Percentiles rank a stretch among this genome's conserved stretches.
These are phyloP conservation scores for Dipteronia sinensis DNA, from an alignment of 345 rosid genomes.

Conservation along the genomic window DNA sequence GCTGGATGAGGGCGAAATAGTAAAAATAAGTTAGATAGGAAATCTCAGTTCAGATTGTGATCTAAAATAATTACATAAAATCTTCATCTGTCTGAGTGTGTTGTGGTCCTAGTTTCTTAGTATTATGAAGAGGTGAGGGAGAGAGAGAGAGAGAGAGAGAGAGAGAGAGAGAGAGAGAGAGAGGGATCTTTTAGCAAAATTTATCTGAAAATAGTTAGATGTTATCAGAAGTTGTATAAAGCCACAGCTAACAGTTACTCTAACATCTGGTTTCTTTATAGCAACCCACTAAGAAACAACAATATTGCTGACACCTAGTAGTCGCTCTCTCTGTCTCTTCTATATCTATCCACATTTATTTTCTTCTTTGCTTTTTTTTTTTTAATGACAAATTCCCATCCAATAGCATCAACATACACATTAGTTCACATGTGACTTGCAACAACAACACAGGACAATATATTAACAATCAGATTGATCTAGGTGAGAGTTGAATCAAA, in stretches of 20 bases:
- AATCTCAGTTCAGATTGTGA: constrained; percentile 78
- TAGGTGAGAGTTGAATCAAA: too few species aligned
- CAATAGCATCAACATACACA: too few species aligned
- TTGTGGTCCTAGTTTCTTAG: constrained; percentile 41
- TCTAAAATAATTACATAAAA: constrained; percentile 42
- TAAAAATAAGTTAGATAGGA: constrained; percentile 15
- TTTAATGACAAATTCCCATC: too few species aligned
- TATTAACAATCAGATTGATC: too few species aligned
- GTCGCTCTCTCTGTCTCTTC: neutral
- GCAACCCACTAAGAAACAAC: constrained; percentile 32
- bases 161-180: constrained; percentile 7
- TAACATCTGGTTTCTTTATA: constrained; percentile 35
- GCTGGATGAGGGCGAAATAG: constrained; percentile 36
- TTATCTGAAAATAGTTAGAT: constrained; percentile 43
- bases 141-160: neutral
- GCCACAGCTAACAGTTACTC: constrained; percentile 65
- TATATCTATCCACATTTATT: too few species aligned
- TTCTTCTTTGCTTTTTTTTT: too few species aligned
- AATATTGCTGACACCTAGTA: constrained; percentile 1
- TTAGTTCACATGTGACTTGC: too few species aligned
- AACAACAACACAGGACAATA: too few species aligned
- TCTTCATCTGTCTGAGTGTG: neutral
- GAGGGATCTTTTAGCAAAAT: constrained; percentile 45
- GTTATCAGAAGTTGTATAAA: constrained; percentile 62
- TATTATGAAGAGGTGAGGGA: neutral